phyloP scores from a whole-genome alignment of 805 yeast species.

The Candida palmyrensis region DNA sequence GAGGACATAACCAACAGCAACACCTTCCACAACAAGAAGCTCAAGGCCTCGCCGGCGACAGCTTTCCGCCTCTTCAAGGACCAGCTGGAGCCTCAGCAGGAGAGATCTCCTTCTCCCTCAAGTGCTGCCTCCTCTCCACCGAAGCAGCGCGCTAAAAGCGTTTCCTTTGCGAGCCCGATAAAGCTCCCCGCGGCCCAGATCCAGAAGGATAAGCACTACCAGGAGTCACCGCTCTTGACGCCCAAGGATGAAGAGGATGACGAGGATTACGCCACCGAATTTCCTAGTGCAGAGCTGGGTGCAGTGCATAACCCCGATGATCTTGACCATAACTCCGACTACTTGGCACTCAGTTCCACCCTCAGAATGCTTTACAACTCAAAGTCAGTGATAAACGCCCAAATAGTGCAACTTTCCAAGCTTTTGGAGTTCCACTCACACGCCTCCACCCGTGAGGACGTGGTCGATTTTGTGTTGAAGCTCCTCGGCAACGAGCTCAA shows the following conservation, averaged over 20 bases:
- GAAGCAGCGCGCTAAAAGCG: constrained; percentile 18
- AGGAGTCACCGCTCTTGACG: constrained; percentile 32
- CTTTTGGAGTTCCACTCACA: constrained; percentile 16
- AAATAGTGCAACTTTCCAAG: constrained; percentile 26
- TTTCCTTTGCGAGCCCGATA: constrained; percentile 16
- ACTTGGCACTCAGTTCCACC: constrained; percentile 28
- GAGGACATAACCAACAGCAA: constrained; percentile 34
- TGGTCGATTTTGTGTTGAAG: constrained; percentile 28
- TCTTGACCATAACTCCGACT: constrained; percentile 30
- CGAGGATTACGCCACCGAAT: constrained; percentile 1
- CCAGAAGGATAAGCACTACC: constrained; percentile 20
- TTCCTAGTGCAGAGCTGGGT: not conserved
- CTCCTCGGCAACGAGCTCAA: constrained; percentile 26
- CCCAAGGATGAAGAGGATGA: constrained; percentile 37
- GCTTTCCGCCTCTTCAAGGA: constrained; percentile 5
- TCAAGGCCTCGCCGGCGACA: constrained; percentile 10
- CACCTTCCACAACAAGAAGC: constrained; percentile 15
- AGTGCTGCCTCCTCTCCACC: constrained; percentile 12
- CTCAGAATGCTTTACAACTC: constrained; percentile 22
- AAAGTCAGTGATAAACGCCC: constrained; percentile 18
- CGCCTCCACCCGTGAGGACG: constrained; percentile 14
- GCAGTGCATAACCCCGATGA: not conserved
- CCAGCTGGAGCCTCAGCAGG: constrained; percentile 8
- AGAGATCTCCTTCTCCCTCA: constrained; percentile 19
- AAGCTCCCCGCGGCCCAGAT: too few species aligned